phyloP scores from a whole-genome alignment of 495 filamentous ascomycete genomes.

The Sordaria brevicollis region DNA sequence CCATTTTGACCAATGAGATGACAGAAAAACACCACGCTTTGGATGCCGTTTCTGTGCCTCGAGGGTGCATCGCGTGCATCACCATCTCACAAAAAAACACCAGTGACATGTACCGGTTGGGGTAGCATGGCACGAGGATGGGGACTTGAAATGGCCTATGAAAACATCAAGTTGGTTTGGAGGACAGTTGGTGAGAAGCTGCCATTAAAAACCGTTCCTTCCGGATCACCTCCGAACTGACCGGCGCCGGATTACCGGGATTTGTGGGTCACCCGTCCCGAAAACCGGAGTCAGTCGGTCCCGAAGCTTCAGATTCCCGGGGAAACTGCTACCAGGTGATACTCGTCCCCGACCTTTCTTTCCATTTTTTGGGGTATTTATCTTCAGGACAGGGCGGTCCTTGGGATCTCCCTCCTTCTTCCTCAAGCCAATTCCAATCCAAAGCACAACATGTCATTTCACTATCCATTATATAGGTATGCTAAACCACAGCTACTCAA shows the following conservation, averaged over 20 bases:
- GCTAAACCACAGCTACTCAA: no score
- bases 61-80: neutral
- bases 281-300: neutral
- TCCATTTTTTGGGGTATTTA: no score
- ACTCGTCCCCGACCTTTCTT: no score
- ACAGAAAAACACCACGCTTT: neutral
- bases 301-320: neutral
- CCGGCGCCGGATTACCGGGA: neutral
- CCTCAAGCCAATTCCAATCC: no score
- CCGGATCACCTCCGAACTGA: neutral
- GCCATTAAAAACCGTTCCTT: neutral
- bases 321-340: no score
- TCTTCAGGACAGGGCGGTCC: no score
- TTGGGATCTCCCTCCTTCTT: no score
- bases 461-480: no score
- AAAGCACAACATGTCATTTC: no score
- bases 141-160: neutral
- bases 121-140: neutral
- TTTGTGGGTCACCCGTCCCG: neutral
- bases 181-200: fast-evolving
- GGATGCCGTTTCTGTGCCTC: neutral
- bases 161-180: neutral
- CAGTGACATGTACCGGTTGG: neutral
- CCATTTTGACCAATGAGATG: neutral
- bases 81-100: neutral